Conservation (phyloP, 2,329 filamentous ascomycete genomes). For the Boeremia exigua region DNA sequence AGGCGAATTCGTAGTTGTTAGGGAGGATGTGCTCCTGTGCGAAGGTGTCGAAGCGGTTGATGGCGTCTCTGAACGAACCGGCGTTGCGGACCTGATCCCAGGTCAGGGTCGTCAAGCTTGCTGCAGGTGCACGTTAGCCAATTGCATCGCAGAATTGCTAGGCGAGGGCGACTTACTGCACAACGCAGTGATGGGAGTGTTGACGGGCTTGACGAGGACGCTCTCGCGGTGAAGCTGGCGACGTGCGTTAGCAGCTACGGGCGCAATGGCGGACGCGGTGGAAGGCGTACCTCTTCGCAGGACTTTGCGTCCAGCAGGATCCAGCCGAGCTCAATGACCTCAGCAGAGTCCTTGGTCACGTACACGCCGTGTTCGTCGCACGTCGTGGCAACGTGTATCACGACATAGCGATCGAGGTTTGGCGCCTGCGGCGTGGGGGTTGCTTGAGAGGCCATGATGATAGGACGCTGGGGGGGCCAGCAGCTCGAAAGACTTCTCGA, state of each 20-base stretch:
- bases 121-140: slow-evolving; percentile 58
- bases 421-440: slow-evolving; percentile 42
- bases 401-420: slow-evolving; percentile 88
- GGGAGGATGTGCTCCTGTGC: slow-evolving; percentile 88
- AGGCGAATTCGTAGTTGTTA: slow-evolving; percentile 95
- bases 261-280: slow-evolving; percentile 14
- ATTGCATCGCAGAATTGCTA: slow-evolving; percentile 16
- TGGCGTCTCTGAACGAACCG: slow-evolving; percentile 94
- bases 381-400: slow-evolving; percentile 98
- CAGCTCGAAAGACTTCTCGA: not conserved
- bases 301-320: slow-evolving; percentile 91
- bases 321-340: slow-evolving; percentile 99
- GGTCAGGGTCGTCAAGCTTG: slow-evolving; percentile 94
- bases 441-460: slow-evolving; percentile 36
- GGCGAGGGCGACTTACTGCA: slow-evolving; percentile 76
- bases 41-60: slow-evolving; percentile 93
- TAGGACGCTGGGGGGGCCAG: slow-evolving; percentile 14
- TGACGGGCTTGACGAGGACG: slow-evolving; percentile 96
- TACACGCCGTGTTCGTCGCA: slow-evolving; percentile 99
- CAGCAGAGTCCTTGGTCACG: slow-evolving; percentile 97
- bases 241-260: slow-evolving; percentile 36
- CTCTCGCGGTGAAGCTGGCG: slow-evolving; percentile 88
- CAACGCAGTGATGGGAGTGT: slow-evolving; percentile 96
- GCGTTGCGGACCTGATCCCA: slow-evolving; percentile 99
- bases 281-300: slow-evolving; percentile 77